Base-by-base conservation (phyloP, 2,329 filamentous ascomycete genomes). In the Cytospora schulzeri region DNA sequence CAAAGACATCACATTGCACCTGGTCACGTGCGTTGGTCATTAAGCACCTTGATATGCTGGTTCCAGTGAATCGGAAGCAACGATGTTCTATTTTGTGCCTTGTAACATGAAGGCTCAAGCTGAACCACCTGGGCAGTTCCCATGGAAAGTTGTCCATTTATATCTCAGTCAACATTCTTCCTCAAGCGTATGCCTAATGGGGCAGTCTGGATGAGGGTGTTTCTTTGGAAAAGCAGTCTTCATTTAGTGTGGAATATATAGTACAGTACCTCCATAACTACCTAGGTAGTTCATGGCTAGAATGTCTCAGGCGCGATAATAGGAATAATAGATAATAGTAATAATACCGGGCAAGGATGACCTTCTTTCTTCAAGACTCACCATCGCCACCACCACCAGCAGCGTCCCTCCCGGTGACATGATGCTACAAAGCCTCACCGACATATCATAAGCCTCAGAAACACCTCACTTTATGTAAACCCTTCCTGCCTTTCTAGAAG, bases 241-340 rank as follows among this genome's bases (percentile, higher is more conserved):
- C 19, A n/a, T 41, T n/a, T 7, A 41, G 17, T 41, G 17, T 41
- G 15, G 14, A 11, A 17, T 38, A 38, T 35, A 14, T 35, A 35
- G 12, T 9, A 31, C 33, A 35, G 33, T 41, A 38, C 35, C 35
- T 38, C 12, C 15, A 4, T 15, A 17, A 38, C 5, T 15, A 38
- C 35, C n/a, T n/a, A n/a, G n/a, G n/a, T n/a, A n/a, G n/a, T 54
- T 52, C 51, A 38, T 8, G 51, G 28, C 26, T 52, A 51, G 59
- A 61, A 31, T 12, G 17, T 24, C 29, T 61, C 59, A 38, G 8
- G 29, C 15, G 33, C 12, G 2, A 57, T 7, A 3, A 31, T n/a
- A 31, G 24, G 38, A 38, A 35, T 55, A n/a, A 31, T 31, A 9
- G 29, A 54, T 26, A 38, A 52, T 45, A 5, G 45, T n/a, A n/a